These are phyloP conservation scores for Deinandra increscens DNA, from an alignment of 129 eudicot genomes.

Conservation along the genomic window DNA sequence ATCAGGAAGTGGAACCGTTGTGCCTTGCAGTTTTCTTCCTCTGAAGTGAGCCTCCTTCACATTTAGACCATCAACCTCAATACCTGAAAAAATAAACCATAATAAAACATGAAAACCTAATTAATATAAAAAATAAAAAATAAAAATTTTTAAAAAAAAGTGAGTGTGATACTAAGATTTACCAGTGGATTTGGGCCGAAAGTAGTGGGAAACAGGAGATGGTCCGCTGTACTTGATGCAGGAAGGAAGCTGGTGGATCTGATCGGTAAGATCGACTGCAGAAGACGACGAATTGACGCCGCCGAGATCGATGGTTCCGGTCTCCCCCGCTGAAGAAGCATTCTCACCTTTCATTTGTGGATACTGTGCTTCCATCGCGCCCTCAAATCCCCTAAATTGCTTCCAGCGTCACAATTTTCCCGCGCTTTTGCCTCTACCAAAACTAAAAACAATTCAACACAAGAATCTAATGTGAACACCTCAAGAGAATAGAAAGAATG, in stretches of 20 bases:
- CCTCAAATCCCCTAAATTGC: slow-evolving; percentile 15
- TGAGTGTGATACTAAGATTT: background rate
- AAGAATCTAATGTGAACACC: too few species aligned
- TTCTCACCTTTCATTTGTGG: slow-evolving; percentile 22
- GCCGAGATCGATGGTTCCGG: slow-evolving; percentile 46
- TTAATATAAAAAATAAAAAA: too few species aligned
- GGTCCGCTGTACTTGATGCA: slow-evolving; percentile 85
- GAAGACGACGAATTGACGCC: slow-evolving; percentile 16
- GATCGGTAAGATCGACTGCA: slow-evolving; percentile 60
- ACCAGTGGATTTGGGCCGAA: slow-evolving; percentile 82
- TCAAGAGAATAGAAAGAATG: too few species aligned
- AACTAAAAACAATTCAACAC: too few species aligned
- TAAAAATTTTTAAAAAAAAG: too few species aligned
- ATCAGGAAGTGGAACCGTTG: slow-evolving; percentile 60
- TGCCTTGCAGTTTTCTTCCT: slow-evolving; percentile 90
- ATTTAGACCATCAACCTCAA: slow-evolving; percentile 67
- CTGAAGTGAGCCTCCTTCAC: slow-evolving; percentile 91
- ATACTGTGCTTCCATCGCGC: background rate
- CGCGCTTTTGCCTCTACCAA: slow-evolving; percentile 15
- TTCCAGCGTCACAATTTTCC: slow-evolving; percentile 6
- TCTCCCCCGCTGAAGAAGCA: slow-evolving; percentile 15
- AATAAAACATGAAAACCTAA: background rate
- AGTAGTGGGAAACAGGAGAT: slow-evolving; percentile 71
- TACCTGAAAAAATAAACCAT: slow-evolving; percentile 18
- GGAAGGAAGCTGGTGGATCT: slow-evolving; percentile 89